phyloP scores from a whole-genome alignment of 331 rosid species.

The Quercus lobata region DNA sequence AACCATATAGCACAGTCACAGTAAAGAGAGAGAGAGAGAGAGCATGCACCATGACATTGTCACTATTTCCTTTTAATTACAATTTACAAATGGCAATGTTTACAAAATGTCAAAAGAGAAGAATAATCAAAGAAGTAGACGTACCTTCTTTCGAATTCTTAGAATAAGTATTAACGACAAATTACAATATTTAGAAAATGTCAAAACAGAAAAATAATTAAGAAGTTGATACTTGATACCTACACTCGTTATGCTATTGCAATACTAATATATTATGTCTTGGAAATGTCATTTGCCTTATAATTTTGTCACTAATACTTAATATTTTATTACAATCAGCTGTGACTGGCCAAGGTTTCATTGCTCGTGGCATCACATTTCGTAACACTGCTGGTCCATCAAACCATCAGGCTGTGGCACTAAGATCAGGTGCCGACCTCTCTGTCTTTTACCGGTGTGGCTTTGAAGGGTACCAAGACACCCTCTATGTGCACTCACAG shows the following conservation, averaged over 20 bases:
- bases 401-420: slow-evolving; percentile 71
- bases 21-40: no score
- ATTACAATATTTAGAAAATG: no score
- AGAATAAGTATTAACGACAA: no score
- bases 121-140: no score
- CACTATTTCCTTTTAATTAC: no score
- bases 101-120: no score
- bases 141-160: no score
- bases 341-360: slow-evolving; percentile 49
- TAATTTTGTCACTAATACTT: background rate
- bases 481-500: slow-evolving; percentile 60
- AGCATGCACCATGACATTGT: no score
- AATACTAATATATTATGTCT: background rate
- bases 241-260: background rate
- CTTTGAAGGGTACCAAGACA: slow-evolving; percentile 73
- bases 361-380: slow-evolving; percentile 62
- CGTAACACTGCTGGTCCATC: slow-evolving; percentile 61
- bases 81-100: no score
- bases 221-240: no score
- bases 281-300: background rate
- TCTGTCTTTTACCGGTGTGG: slow-evolving; percentile 52
- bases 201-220: no score
- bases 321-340: slow-evolving; percentile 19
- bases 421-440: slow-evolving; percentile 54
- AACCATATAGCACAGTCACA: no score